phyloP scores from a whole-genome alignment of 371 early-diverging fungal species.

The Rhizopus microsporus region DNA sequence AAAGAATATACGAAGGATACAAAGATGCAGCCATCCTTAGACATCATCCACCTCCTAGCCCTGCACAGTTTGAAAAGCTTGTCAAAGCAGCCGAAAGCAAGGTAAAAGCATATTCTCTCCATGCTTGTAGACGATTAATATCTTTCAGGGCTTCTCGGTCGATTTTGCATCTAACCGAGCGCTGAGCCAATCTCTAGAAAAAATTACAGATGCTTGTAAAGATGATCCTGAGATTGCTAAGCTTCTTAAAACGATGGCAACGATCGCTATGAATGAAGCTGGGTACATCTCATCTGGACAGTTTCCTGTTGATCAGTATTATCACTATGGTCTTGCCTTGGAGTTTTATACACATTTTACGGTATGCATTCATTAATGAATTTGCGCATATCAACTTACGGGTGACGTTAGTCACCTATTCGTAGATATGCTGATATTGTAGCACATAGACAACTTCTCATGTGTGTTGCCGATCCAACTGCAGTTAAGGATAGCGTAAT shows the following conservation, averaged over 20 bases:
- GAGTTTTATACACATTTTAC: slow-evolving; percentile 95
- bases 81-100: slow-evolving; percentile 62
- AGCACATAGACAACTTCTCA: slow-evolving; percentile 86
- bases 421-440: slow-evolving; percentile 98
- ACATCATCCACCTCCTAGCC: slow-evolving; percentile 74
- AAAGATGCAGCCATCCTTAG: slow-evolving; percentile 89
- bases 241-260: slow-evolving; percentile 74
- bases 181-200: slow-evolving; percentile 61
- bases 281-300: slow-evolving; percentile 65
- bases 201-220: slow-evolving; percentile 32
- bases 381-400: not conserved
- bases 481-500: slow-evolving; percentile 19
- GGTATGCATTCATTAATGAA: slow-evolving; percentile 26
- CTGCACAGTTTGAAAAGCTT: slow-evolving; percentile 69
- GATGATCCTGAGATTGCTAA: slow-evolving; percentile 59
- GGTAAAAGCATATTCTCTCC: slow-evolving; percentile 24
- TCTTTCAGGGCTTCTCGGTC: slow-evolving; percentile 52
- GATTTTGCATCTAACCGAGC: slow-evolving; percentile 69
- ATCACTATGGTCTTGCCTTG: slow-evolving; percentile 88
- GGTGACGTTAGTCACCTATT: slow-evolving; percentile 81
- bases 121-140: not conserved
- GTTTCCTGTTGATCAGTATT: slow-evolving; percentile 47
- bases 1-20: slow-evolving; percentile 76
- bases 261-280: slow-evolving; percentile 80
- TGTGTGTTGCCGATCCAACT: slow-evolving; percentile 39